These are phyloP conservation scores for Hymenoscyphus albidus DNA, from an alignment of 2,329 filamentous ascomycete genomes.

Conservation along the genomic window DNA sequence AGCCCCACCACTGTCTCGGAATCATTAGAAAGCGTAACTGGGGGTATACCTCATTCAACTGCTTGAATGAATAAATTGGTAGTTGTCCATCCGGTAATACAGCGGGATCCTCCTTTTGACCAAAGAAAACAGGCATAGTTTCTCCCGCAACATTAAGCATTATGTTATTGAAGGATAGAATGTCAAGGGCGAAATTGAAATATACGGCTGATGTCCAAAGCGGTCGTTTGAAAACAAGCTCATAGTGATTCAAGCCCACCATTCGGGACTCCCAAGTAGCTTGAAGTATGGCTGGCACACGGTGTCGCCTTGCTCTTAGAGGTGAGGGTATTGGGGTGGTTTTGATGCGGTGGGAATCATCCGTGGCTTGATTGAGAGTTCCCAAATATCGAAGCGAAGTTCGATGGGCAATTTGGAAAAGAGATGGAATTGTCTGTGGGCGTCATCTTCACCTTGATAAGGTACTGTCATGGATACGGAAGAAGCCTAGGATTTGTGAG, in stretches of 20 bases:
- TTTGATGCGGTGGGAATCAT: not conserved
- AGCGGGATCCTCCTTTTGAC: no score
- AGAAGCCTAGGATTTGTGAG: no score
- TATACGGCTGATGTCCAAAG: not conserved
- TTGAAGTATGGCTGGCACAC: not conserved
- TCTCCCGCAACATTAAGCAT: not conserved
- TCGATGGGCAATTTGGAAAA: not conserved
- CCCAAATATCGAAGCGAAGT: not conserved
- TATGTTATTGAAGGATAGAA: not conserved
- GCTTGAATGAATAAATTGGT: not conserved
- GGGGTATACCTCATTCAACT: not conserved
- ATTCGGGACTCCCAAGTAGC: not conserved
- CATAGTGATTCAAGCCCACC: not conserved
- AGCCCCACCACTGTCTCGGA: not conserved
- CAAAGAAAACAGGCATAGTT: no score
- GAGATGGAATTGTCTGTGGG: not conserved
- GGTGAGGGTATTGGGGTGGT: not conserved
- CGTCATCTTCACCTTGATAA: not conserved
- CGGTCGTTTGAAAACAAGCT: not conserved
- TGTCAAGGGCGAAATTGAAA: not conserved
- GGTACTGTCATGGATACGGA: not conserved
- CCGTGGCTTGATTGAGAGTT: not conserved
- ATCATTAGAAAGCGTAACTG: not conserved
- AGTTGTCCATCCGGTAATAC: not conserved
- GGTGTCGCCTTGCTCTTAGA: not conserved